These are phyloP conservation scores for Aspergillus pseudoterreus DNA, from an alignment of 2,329 filamentous ascomycete species.

Conservation along the genomic window DNA sequence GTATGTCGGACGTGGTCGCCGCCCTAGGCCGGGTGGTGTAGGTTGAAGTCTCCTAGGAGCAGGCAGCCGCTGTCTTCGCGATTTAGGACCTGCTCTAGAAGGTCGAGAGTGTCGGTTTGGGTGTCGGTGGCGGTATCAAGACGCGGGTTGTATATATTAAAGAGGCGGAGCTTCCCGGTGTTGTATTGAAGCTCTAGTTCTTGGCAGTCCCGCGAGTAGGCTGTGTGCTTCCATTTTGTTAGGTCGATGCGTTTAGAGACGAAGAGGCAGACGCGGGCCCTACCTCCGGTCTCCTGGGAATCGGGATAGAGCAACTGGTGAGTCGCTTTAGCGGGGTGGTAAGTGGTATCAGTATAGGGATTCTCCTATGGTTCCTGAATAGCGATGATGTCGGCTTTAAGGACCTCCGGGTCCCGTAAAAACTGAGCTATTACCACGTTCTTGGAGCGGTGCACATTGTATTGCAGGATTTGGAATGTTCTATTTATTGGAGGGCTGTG, in stretches of 20 bases:
- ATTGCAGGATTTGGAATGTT: background rate
- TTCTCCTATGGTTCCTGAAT: background rate
- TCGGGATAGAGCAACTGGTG: conserved; percentile 19
- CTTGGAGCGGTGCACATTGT: background rate
- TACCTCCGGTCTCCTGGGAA: background rate
- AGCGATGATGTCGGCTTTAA: background rate
- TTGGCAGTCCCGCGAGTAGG: conserved; percentile 14
- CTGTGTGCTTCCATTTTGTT: conserved; percentile 10
- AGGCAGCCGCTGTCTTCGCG: too few relatives aligned
- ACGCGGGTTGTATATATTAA: conserved; percentile 17
- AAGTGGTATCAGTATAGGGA: conserved; percentile 14
- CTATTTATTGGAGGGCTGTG: background rate
- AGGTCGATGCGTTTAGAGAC: conserved; percentile 18
- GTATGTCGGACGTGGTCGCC: conserved; percentile 4
- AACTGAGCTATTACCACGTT: background rate
- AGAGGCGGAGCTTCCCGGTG: background rate
- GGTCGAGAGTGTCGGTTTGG: conserved; percentile 12
- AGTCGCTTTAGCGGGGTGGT: conserved; percentile 16
- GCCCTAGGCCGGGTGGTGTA: conserved; percentile 1
- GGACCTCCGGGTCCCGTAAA: background rate
- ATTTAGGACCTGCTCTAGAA: too few relatives aligned
- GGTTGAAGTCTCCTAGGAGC: too few relatives aligned
- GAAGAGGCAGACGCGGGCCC: conserved; percentile 13
- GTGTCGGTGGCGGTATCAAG: conserved; percentile 17
- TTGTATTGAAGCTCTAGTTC: conserved; percentile 6